Conservation (phyloP, 306 rosid species). For the Castanopsis chinensis region DNA sequence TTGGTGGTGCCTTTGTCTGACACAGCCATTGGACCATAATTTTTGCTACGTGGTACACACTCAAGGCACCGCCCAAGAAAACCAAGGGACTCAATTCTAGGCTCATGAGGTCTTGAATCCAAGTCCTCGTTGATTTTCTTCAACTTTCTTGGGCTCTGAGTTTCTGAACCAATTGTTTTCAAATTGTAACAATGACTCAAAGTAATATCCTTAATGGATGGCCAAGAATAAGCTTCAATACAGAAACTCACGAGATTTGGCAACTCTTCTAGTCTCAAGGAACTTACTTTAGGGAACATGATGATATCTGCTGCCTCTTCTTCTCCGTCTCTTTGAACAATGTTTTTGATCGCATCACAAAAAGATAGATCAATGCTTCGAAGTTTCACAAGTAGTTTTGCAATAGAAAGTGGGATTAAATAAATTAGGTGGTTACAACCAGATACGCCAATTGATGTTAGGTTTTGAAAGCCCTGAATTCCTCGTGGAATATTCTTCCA, state of each 20-base stretch:
- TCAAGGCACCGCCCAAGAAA: background rate
- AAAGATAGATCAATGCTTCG: rapidly evolving
- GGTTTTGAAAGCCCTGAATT: too few species aligned
- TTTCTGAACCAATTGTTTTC: background rate
- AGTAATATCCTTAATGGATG: background rate
- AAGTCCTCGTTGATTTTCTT: background rate
- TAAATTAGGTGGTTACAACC: rapidly evolving
- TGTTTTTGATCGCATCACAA: background rate
- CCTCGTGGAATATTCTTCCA: too few species aligned
- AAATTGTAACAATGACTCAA: rapidly evolving
- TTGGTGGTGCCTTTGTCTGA: background rate
- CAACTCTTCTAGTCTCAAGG: rapidly evolving
- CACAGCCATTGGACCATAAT: background rate
- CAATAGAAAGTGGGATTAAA: background rate
- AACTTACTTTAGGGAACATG: too few species aligned
- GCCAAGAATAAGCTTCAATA: background rate
- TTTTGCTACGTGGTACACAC: background rate
- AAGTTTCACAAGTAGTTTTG: background rate
- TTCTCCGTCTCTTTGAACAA: background rate
- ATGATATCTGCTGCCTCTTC: background rate
- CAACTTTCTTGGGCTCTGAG: background rate
- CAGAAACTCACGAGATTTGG: too few species aligned
- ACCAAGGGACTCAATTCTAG: background rate
- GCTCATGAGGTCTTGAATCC: background rate
- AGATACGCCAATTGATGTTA: too few species aligned